These are phyloP conservation scores for Clohesyomyces aquaticus DNA, from an alignment of 495 filamentous ascomycete genomes.

Conservation along the genomic window DNA sequence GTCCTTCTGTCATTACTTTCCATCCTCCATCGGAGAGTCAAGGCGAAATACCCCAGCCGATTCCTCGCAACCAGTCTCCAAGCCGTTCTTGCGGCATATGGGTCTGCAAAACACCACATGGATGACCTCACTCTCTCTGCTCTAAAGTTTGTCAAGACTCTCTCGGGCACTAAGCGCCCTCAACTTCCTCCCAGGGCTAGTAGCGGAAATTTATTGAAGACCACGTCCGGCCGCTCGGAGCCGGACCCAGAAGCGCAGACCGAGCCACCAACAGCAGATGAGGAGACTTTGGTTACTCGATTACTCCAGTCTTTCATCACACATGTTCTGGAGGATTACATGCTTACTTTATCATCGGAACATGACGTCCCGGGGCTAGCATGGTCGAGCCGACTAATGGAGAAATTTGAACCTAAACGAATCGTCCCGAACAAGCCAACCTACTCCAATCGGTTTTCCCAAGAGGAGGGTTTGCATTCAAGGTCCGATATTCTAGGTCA, in stretches of 20 bases:
- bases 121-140: constrained; percentile 73
- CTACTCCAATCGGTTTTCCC: constrained; percentile 62
- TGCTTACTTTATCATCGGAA: constrained; percentile 56
- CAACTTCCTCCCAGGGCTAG: constrained; percentile 71
- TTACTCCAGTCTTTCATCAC: constrained; percentile 85
- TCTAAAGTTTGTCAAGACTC: constrained; percentile 72
- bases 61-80: constrained; percentile 90
- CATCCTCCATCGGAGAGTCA: constrained; percentile 83
- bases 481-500: constrained; percentile 76
- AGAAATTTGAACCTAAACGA: constrained; percentile 68
- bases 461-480: constrained; percentile 64
- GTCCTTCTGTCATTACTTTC: constrained; percentile 77
- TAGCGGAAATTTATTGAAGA: constrained; percentile 58
- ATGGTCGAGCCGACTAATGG: constrained; percentile 75
- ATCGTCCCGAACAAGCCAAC: constrained; percentile 61
- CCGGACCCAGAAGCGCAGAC: constrained; percentile 81
- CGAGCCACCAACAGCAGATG: constrained; percentile 57
- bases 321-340: constrained; percentile 80
- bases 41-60: constrained; percentile 86
- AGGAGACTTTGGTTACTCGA: constrained; percentile 62
- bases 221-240: constrained; percentile 49
- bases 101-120: constrained; percentile 48
- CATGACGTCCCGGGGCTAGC: constrained; percentile 68
- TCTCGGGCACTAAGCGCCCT: constrained; percentile 74
- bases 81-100: constrained; percentile 72